Evolutionary conservation across 345 rosid genomes (phyloP).

Genomic region (Populus ilicifolia): DNA sequence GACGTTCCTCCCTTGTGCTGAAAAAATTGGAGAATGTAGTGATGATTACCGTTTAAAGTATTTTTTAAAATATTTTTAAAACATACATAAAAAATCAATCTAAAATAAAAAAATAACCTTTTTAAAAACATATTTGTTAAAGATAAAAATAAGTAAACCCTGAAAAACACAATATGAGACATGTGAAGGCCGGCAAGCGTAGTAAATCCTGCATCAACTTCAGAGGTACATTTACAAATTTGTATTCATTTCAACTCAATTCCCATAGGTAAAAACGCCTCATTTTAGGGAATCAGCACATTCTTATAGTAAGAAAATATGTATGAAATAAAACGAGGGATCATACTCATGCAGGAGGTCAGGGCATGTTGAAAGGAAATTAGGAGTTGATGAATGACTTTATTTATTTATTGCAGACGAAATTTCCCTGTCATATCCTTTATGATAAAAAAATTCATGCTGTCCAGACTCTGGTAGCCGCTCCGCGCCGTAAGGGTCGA

Average conservation of each 20-base stretch:
- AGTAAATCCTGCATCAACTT: conserved; percentile 45
- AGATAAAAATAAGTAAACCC: no score
- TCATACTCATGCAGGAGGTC: neutral
- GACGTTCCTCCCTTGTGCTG: conserved; percentile 16
- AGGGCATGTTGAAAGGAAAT: no score
- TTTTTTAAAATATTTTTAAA: conserved; percentile 28
- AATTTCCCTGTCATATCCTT: neutral
- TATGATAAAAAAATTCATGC: neutral
- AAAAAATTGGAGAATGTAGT: no score
- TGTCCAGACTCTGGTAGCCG: neutral
- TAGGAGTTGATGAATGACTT: no score
- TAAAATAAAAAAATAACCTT: no score
- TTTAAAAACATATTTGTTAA: no score
- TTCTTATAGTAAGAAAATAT: no score
- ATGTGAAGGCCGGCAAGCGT: conserved; percentile 50
- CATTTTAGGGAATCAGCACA: no score
- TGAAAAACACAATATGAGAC: conserved; percentile 73
- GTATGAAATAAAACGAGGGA: neutral
- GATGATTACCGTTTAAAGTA: no score
- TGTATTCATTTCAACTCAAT: neutral
- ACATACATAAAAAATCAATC: no score
- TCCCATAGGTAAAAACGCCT: neutral
- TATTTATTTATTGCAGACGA: neutral
- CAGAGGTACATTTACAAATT: conserved; percentile 51
- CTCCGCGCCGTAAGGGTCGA: neutral